Evolutionary conservation across 257 asterid genomes (phyloP).

Genomic region (Perilla frutescens): DNA sequence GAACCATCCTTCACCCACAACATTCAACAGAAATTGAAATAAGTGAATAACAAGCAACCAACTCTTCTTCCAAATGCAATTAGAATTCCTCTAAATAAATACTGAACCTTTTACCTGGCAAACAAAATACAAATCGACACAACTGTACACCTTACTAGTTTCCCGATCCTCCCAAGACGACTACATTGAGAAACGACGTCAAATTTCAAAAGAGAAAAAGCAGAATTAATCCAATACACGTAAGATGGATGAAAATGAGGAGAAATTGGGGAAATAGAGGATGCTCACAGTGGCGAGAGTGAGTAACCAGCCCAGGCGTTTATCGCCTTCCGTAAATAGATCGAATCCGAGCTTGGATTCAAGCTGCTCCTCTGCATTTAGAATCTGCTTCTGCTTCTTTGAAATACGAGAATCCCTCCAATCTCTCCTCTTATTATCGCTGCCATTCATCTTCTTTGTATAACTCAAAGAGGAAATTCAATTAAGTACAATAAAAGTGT

Average conservation of each 20-base stretch:
- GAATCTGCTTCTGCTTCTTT: conserved; percentile 84
- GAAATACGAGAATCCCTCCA: conserved; percentile 76
- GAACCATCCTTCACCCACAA: conserved; percentile 86
- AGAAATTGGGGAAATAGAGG: not conserved
- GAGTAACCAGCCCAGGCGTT: conserved; percentile 97
- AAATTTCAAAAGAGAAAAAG: not conserved
- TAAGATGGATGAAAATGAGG: conserved; percentile 10
- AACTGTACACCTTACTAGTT: conserved; percentile 81
- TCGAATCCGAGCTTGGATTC: conserved; percentile 86
- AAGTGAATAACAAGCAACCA: not conserved
- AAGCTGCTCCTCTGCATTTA: conserved; percentile 90
- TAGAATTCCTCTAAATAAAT: conserved; percentile 11
- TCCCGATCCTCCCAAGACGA: conserved; percentile 97
- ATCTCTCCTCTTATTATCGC: conserved; percentile 70
- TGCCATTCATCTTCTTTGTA: conserved; percentile 53
- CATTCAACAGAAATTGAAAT: conserved; percentile 21
- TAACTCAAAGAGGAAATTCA: not conserved
- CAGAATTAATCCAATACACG: not conserved
- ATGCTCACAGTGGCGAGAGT: conserved; percentile 78
- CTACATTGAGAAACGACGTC: conserved; percentile 38
- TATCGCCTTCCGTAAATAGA: conserved; percentile 88
- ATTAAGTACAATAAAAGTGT: not conserved
- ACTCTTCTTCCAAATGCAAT: conserved; percentile 15
- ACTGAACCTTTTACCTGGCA: conserved; percentile 69
- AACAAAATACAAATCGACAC: conserved; percentile 91